A percentile compares a stretch with the other conserved stretches of the same genome.
Evolutionary conservation across 331 rosid genomes (phyloP).

Genomic region (Cydonia oblonga): DNA sequence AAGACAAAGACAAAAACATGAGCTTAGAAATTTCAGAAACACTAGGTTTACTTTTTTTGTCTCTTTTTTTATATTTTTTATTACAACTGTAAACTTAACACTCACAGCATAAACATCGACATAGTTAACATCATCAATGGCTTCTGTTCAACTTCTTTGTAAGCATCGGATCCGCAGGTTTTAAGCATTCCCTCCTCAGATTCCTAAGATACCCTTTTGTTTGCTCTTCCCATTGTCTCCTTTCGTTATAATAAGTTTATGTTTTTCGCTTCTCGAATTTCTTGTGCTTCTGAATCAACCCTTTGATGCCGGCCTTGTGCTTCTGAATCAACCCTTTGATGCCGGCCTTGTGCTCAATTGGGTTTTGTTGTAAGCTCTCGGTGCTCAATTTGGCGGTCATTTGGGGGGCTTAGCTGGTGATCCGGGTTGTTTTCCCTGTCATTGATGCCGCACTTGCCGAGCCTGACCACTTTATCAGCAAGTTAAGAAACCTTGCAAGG

Average conservation of each 20-base stretch:
- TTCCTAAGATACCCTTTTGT: constrained; percentile 8
- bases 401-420: not conserved
- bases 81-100: not conserved
- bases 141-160: constrained; percentile 29
- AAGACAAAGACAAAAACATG: not conserved
- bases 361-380: not conserved
- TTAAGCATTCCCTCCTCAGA: not conserved
- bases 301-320: not conserved
- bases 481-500: not conserved
- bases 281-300: not conserved
- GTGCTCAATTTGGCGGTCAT: not conserved
- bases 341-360: not conserved
- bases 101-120: constrained; percentile 21
- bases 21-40: constrained; percentile 22
- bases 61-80: not conserved
- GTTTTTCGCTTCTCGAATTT: not conserved
- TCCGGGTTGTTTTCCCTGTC: not conserved
- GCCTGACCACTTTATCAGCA: not conserved
- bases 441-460: not conserved
- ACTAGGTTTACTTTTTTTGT: not conserved
- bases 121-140: constrained; percentile 6
- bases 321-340: not conserved
- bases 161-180: constrained; percentile 42
- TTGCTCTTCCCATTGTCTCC: constrained; percentile 12
- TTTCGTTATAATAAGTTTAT: too few species aligned